A percentile compares a stretch with the other conserved stretches of the same genome.
These are phyloP conservation scores for Hibiscus mutabilis DNA, from an alignment of 345 rosid species.

Conservation along the genomic window DNA sequence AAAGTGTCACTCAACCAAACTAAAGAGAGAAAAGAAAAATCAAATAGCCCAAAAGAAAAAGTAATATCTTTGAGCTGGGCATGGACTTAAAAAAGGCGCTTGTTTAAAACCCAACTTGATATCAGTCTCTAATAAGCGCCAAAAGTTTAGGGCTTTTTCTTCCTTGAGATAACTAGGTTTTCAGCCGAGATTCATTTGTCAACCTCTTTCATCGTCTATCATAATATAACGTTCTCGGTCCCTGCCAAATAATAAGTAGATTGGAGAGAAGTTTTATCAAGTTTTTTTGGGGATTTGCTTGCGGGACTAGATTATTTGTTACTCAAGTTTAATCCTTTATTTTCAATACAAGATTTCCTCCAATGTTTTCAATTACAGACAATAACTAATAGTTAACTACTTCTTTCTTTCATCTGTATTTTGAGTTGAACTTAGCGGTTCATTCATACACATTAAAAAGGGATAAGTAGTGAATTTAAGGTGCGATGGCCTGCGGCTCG, in stretches of 20 bases:
- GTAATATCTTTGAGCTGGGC: too few species aligned
- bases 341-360: neutral
- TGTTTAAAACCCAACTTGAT: neutral
- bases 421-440: neutral
- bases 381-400: neutral
- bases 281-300: neutral
- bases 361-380: neutral
- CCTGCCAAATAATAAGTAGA: neutral
- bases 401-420: neutral
- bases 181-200: neutral
- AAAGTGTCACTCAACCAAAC: too few species aligned
- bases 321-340: neutral
- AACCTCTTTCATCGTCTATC: neutral
- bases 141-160: neutral
- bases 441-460: neutral
- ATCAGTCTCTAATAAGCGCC: neutral
- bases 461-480: neutral
- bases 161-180: neutral
- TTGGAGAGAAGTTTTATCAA: neutral
- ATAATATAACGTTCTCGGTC: neutral
- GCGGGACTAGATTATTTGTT: neutral
- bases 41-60: too few species aligned
- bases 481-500: slow-evolving; percentile 48
- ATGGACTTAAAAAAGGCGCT: neutral
- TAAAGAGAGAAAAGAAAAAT: too few species aligned